Percentiles rank a stretch among this genome's conserved stretches.
Evolutionary conservation across 768 basidiomycete species (phyloP).

Genomic region (Boletus pseudo-olivaceus): DNA sequence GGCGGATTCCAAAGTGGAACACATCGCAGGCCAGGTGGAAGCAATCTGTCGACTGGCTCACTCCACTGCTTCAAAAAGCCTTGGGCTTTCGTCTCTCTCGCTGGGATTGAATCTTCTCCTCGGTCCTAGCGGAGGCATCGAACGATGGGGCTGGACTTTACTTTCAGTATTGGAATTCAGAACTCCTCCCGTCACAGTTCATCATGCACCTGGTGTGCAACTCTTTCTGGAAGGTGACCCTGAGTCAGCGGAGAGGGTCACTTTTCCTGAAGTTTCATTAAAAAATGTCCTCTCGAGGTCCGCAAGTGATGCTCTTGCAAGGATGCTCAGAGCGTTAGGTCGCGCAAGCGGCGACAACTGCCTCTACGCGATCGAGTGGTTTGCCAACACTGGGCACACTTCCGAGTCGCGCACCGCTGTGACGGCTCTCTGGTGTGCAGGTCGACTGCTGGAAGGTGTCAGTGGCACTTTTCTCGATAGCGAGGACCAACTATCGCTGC

Average conservation of each 20-base stretch:
- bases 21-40: constrained; percentile 62
- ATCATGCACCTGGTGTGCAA: constrained; percentile 47
- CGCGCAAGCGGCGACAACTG: constrained; percentile 62
- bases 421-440: constrained; percentile 83
- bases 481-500: constrained; percentile 5
- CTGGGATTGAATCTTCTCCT: constrained; percentile 59
- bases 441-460: constrained; percentile 71
- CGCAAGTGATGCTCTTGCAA: constrained; percentile 52
- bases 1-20: constrained; percentile 71
- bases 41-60: constrained; percentile 57
- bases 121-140: constrained; percentile 79
- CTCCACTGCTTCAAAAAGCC: constrained; percentile 13
- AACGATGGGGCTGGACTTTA: constrained; percentile 89
- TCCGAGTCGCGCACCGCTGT: constrained; percentile 47
- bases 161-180: constrained; percentile 77
- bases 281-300: constrained; percentile 50
- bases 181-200: constrained; percentile 47
- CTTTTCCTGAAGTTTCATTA: constrained; percentile 61
- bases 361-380: constrained; percentile 82
- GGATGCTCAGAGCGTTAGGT: constrained; percentile 75
- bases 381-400: constrained; percentile 50
- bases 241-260: constrained; percentile 30
- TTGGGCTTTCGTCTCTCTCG: constrained; percentile 43
- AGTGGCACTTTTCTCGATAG: constrained; percentile 43
- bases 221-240: constrained; percentile 53